Conservation (phyloP, 352 stramenopile genomes). For the Phytophthora litchii region DNA sequence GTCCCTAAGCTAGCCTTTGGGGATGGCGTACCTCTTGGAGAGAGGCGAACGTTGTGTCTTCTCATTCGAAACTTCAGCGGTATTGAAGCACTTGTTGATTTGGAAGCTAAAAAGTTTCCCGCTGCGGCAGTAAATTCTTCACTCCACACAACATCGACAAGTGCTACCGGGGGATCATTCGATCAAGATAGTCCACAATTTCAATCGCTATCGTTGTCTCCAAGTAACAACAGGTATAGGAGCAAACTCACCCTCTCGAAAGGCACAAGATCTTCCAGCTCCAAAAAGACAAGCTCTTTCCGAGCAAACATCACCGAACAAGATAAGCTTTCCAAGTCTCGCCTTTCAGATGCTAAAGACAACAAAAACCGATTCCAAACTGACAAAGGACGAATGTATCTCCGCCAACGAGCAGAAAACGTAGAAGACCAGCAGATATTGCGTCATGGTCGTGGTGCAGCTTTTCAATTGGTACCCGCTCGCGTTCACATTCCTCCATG, state of each 20-base stretch:
- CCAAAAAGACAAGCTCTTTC: slow-evolving; percentile 15
- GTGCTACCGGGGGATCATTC: background rate
- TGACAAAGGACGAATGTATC: slow-evolving; percentile 48
- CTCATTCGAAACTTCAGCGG: slow-evolving; percentile 82
- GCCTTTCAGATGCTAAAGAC: slow-evolving; percentile 55
- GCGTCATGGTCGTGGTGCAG: slow-evolving; percentile 52
- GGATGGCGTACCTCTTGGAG: slow-evolving; percentile 59
- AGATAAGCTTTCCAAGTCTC: slow-evolving; percentile 25
- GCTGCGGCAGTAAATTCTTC: slow-evolving; percentile 9
- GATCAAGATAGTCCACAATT: slow-evolving; percentile 4
- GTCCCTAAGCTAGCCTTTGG: slow-evolving; percentile 71
- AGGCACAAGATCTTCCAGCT: slow-evolving; percentile 6
- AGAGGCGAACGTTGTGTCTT: slow-evolving; percentile 52
- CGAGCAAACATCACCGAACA: background rate
- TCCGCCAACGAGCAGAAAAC: slow-evolving; percentile 44
- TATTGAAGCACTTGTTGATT: slow-evolving; percentile 64
- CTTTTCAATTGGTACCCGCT: slow-evolving; percentile 46
- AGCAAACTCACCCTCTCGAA: slow-evolving; percentile 4
- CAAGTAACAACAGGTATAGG: slow-evolving; percentile 17
- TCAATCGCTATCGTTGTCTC: slow-evolving; percentile 7
- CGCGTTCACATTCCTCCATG: slow-evolving; percentile 56
- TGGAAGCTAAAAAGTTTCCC: slow-evolving; percentile 68
- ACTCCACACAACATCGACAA: background rate
- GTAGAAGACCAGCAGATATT: slow-evolving; percentile 57
- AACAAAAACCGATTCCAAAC: slow-evolving; percentile 61